Conservation (phyloP, 163 green algal genomes). For the Chloroidium sp. region DNA sequence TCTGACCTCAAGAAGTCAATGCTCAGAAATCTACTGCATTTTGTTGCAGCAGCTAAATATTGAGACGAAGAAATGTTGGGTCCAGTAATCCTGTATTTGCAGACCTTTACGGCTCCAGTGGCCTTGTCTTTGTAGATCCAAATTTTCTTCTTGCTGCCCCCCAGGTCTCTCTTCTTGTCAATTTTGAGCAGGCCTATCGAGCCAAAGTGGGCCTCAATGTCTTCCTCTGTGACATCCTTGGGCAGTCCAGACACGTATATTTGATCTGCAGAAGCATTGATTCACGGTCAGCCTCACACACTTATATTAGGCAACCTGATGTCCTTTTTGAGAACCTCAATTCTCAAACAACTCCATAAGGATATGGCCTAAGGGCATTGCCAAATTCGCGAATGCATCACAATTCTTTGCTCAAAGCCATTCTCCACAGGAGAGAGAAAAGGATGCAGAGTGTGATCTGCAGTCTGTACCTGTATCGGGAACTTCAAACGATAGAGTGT, state of each 20-base stretch:
- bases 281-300: neutral
- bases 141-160: constrained; percentile 56
- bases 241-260: constrained; percentile 67
- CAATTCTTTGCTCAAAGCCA: too few species aligned
- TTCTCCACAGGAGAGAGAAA: too few species aligned
- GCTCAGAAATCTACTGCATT: too few species aligned
- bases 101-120: constrained; percentile 64
- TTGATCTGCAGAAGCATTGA: neutral
- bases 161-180: constrained; percentile 57
- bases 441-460: neutral
- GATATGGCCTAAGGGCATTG: too few species aligned
- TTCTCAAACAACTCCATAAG: too few species aligned
- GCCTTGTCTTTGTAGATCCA: constrained; percentile 85
- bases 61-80: too few species aligned
- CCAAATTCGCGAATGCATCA: too few species aligned
- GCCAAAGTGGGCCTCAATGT: constrained; percentile 75
- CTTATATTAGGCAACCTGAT: neutral
- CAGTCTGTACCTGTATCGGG: constrained; percentile 27
- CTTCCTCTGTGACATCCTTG: constrained; percentile 46
- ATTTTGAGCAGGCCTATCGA: constrained; percentile 51
- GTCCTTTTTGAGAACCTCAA: neutral
- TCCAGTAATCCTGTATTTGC: too few species aligned
- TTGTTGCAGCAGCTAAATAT: too few species aligned
- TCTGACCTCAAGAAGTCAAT: too few species aligned
- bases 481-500: neutral